Percentiles rank a stretch among this genome's conserved stretches.
Evolutionary conservation across 805 yeast species (phyloP).

Genomic region (Komagataella pseudopastoris): DNA sequence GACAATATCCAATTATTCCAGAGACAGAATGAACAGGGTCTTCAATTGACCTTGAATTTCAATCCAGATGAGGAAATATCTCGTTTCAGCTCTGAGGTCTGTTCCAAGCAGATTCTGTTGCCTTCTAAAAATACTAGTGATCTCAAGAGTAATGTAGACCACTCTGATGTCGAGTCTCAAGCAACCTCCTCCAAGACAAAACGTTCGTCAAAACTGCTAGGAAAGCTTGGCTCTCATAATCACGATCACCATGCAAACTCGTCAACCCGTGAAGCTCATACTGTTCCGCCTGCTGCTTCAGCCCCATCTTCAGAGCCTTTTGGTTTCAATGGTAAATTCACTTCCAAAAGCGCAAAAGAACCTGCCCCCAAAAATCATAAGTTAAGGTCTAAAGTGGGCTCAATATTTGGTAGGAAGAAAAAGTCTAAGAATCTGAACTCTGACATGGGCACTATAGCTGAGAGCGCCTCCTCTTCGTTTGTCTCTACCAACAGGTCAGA

Average conservation of each 20-base stretch:
- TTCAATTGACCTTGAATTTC: constrained; percentile 52
- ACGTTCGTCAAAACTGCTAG: constrained; percentile 1
- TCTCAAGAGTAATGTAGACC: not conserved
- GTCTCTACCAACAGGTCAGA: constrained; percentile 7
- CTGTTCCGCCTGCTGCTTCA: not conserved
- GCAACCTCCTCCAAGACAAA: not conserved
- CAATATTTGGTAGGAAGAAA: constrained; percentile 57
- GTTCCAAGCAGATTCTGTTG: not conserved
- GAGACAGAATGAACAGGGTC: constrained; percentile 43
- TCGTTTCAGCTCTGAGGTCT: constrained; percentile 12
- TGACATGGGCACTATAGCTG: constrained; percentile 12
- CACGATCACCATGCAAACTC: constrained; percentile 2
- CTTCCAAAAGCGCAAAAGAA: constrained; percentile 6
- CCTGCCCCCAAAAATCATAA: constrained; percentile 20
- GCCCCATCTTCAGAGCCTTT: constrained; percentile 5
- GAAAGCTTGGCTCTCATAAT: constrained; percentile 3
- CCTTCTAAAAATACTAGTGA: not conserved
- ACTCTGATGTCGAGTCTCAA: constrained; percentile 4
- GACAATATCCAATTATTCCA: constrained; percentile 35
- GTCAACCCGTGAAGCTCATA: not conserved
- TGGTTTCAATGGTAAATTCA: not conserved
- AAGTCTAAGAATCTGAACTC: constrained; percentile 18
- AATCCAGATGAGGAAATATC: constrained; percentile 47
- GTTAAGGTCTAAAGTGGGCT: constrained; percentile 61
- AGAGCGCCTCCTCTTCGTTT: constrained; percentile 18